Percentiles rank a stretch among this genome's conserved stretches.
These are phyloP conservation scores for Fusarium illudens DNA, from an alignment of 2,329 filamentous ascomycete genomes.

Conservation along the genomic window DNA sequence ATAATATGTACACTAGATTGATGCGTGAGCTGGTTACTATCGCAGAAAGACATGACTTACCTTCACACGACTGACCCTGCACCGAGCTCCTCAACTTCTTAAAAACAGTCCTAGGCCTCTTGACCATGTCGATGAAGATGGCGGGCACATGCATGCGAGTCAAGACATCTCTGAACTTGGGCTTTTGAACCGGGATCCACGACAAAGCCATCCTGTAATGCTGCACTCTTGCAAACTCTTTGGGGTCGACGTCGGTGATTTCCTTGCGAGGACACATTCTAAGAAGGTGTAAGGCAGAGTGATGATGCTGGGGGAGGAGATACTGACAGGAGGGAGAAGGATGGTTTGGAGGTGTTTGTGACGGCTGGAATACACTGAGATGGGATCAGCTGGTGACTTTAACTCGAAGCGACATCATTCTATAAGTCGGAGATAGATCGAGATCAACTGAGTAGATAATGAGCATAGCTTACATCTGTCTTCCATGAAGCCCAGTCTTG, in stretches of 20 bases:
- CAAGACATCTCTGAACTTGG: background rate
- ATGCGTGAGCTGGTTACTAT: background rate
- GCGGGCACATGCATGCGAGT: background rate
- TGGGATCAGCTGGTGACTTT: background rate
- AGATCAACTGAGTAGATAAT: background rate
- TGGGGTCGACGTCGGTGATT: background rate
- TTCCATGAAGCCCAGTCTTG: background rate
- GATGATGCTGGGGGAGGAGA: background rate
- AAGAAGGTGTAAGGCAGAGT: background rate
- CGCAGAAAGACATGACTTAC: background rate
- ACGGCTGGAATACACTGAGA: background rate
- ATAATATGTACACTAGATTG: slow-evolving; percentile 4
- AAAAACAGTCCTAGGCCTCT: background rate
- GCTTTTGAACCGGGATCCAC: background rate
- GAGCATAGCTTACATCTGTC: background rate
- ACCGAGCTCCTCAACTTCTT: background rate
- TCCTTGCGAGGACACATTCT: background rate
- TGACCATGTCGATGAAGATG: background rate
- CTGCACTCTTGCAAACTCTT: background rate
- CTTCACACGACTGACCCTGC: background rate
- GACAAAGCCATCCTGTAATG: background rate
- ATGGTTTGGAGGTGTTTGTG: background rate
- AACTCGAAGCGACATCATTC: background rate
- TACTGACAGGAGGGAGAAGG: background rate
- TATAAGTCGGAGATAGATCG: background rate